Evolutionary conservation across 768 basidiomycete genomes (phyloP).

Genomic region (Panellus pusillus): DNA sequence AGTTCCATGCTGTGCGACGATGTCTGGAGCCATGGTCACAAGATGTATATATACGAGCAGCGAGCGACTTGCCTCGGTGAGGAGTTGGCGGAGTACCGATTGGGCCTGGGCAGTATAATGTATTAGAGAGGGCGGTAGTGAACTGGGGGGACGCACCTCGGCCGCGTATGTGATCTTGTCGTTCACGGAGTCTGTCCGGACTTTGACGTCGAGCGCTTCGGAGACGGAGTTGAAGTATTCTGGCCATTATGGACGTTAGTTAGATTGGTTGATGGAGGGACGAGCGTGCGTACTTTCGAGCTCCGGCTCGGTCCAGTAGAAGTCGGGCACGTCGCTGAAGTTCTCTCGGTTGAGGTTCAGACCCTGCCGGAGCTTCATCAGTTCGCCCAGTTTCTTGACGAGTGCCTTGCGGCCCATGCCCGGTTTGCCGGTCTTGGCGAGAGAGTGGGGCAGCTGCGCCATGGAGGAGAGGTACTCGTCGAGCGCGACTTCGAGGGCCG

Average conservation of each 20-base stretch:
- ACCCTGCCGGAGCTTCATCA: constrained; percentile 88
- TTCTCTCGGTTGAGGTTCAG: constrained; percentile 89
- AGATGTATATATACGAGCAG: too few species aligned
- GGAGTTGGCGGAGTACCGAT: constrained; percentile 82
- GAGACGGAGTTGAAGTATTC: constrained; percentile 85
- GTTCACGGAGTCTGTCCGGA: constrained; percentile 78
- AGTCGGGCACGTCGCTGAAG: constrained; percentile 85
- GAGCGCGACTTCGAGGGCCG: constrained; percentile 81
- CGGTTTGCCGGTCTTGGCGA: constrained; percentile 80
- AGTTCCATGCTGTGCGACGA: constrained; percentile 92
- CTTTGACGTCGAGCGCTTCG: constrained; percentile 82
- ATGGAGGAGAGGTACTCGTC: constrained; percentile 85
- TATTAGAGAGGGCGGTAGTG: too few species aligned
- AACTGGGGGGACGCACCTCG: constrained; percentile 45
- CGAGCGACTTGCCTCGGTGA: constrained; percentile 66
- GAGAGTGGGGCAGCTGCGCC: constrained; percentile 71
- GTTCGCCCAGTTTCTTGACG: constrained; percentile 88
- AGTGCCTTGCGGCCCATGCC: constrained; percentile 78
- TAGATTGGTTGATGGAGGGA: not conserved
- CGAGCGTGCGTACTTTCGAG: constrained; percentile 62
- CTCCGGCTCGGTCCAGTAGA: constrained; percentile 94
- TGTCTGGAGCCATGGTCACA: constrained; percentile 55
- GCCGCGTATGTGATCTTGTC: constrained; percentile 92
- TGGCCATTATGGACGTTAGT: constrained; percentile 24
- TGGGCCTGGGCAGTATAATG: constrained; percentile 57